A percentile compares a stretch with the other conserved stretches of the same genome.
Conservation (phyloP, 352 stramenopile genomes). For the Globisporangium sylvaticum region DNA sequence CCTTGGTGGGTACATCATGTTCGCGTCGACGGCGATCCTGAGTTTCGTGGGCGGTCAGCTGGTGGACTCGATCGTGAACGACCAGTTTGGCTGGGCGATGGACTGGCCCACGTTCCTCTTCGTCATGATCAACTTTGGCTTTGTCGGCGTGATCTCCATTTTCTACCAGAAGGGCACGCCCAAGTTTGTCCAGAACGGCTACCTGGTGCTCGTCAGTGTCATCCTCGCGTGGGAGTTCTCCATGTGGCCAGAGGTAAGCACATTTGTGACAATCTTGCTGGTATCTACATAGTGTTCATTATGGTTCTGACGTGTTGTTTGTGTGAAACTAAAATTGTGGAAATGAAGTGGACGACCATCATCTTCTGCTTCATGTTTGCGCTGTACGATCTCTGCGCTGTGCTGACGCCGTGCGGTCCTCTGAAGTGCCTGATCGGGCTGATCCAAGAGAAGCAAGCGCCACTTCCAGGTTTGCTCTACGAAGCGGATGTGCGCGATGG, state of each 20-base stretch:
- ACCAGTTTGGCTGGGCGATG: constrained; percentile 66
- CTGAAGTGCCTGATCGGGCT: constrained; percentile 91
- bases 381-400: constrained; percentile 97
- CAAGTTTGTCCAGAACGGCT: constrained; percentile 90
- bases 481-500: constrained; percentile 89
- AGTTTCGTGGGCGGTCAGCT: constrained; percentile 85
- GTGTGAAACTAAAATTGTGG: background rate
- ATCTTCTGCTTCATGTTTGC: constrained; percentile 94
- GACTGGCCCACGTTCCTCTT: constrained; percentile 82
- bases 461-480: constrained; percentile 94
- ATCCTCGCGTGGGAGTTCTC: constrained; percentile 97
- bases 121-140: constrained; percentile 89
- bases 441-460: constrained; percentile 89
- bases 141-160: constrained; percentile 86
- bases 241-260: constrained; percentile 92
- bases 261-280: no score
- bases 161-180: constrained; percentile 88
- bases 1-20: constrained; percentile 86
- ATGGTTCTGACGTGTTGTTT: background rate
- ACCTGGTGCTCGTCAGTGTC: constrained; percentile 93
- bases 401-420: constrained; percentile 96
- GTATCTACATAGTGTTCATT: no score
- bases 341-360: constrained; percentile 84
- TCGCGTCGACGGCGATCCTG: constrained; percentile 81
- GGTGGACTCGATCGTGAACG: constrained; percentile 74